A percentile compares a stretch with the other conserved stretches of the same genome.
Conservation (phyloP, 352 stramenopile species). For the Globisporangium irregulare region DNA sequence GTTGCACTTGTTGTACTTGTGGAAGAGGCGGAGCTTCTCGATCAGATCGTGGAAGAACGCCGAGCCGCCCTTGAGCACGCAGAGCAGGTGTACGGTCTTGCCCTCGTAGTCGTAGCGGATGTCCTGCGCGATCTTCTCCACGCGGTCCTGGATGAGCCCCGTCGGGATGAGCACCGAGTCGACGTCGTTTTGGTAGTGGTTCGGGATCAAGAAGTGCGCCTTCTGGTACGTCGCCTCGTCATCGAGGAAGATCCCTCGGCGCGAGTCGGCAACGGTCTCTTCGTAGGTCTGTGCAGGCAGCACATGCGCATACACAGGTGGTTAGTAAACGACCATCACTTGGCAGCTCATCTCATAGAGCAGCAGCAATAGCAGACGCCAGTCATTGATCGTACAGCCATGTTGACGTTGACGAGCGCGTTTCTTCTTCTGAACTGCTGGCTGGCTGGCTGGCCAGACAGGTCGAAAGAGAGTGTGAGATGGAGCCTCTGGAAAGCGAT, state of each 20-base stretch:
- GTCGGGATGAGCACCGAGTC: conserved; percentile 88
- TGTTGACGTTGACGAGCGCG: background rate
- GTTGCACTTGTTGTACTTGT: conserved; percentile 87
- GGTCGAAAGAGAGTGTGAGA: background rate
- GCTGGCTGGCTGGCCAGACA: background rate
- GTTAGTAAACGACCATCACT: background rate
- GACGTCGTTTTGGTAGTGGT: conserved; percentile 81
- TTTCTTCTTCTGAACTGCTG: conserved; percentile 4
- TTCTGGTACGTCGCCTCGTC: conserved; percentile 68
- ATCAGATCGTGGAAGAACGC: conserved; percentile 90
- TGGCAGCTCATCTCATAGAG: background rate
- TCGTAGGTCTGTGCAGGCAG: background rate
- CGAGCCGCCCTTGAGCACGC: conserved; percentile 89
- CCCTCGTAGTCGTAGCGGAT: conserved; percentile 88
- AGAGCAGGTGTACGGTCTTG: conserved; percentile 90
- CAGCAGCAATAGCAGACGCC: background rate
- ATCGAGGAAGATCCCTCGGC: conserved; percentile 54
- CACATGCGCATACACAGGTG: background rate
- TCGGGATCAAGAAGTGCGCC: conserved; percentile 73
- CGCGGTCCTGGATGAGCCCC: conserved; percentile 88
- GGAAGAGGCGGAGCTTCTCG: conserved; percentile 76
- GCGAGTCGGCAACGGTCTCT: conserved; percentile 24
- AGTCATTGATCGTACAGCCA: conserved; percentile 3
- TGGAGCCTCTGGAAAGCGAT: background rate
- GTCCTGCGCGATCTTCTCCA: conserved; percentile 91